Percentiles rank a stretch among this genome's conserved stretches.
phyloP scores from a whole-genome alignment of 192 early-diverging fungal species.

The Coemansia furcata region DNA sequence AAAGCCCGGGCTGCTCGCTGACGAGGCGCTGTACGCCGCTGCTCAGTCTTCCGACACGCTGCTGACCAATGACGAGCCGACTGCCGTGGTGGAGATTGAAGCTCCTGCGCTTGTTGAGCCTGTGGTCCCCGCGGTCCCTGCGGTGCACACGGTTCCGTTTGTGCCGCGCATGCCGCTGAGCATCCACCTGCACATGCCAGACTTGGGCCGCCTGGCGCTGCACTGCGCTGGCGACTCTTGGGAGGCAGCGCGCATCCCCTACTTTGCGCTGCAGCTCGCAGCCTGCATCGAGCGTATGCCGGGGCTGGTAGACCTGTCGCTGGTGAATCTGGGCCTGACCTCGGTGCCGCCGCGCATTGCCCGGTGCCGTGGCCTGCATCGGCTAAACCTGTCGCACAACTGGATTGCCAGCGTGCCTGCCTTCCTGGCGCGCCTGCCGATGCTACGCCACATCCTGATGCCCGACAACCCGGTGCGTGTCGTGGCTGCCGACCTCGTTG shows the following conservation, averaged over 20 bases:
- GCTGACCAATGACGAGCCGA: not conserved
- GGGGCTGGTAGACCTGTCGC: constrained; percentile 26
- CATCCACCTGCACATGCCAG: constrained; percentile 28
- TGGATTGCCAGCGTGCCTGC: constrained; percentile 42
- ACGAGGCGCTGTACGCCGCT: constrained; percentile 9
- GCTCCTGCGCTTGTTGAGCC: not conserved
- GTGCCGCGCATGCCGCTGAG: constrained; percentile 31
- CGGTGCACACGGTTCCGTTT: not conserved
- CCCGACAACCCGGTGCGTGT: constrained; percentile 40
- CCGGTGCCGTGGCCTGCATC: constrained; percentile 26
- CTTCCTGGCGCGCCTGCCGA: constrained; percentile 30
- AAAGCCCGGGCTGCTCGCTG: constrained; percentile 12
- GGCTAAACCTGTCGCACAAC: constrained; percentile 54
- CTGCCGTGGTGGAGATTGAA: not conserved
- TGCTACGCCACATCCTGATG: constrained; percentile 37
- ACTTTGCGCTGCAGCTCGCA: constrained; percentile 29
- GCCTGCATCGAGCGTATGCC: constrained; percentile 25
- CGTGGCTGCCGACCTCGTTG: constrained; percentile 43
- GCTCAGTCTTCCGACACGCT: constrained; percentile 32
- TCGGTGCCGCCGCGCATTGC: constrained; percentile 18
- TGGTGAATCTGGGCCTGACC: constrained; percentile 47
- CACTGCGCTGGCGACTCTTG: constrained; percentile 38
- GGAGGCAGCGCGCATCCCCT: constrained; percentile 30
- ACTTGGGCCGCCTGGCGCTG: constrained; percentile 31
- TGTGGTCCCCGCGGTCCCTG: not conserved